These are phyloP conservation scores for Dinochytrium kinnereticum DNA, from an alignment of 371 early-diverging fungal species.

Conservation along the genomic window DNA sequence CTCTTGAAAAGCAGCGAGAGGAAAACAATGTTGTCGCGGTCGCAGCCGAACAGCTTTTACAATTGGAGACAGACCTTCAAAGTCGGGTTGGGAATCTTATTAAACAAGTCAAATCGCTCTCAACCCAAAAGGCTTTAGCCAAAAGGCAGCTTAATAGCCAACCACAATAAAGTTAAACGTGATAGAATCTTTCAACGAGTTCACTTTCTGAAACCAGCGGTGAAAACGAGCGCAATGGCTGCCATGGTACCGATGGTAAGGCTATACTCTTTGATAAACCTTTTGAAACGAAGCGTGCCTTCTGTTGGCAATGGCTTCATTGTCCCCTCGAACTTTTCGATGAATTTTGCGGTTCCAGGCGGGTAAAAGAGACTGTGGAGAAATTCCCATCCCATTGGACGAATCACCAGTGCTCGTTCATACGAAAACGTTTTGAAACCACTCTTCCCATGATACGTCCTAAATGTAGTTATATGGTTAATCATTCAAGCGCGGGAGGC, in stretches of 20 bases:
- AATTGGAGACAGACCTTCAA: conserved; percentile 19
- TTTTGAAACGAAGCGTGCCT: not conserved
- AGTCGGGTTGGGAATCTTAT: not conserved
- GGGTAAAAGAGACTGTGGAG: not conserved
- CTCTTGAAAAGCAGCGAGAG: conserved; percentile 1
- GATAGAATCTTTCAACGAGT: too few species aligned
- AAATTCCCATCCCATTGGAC: conserved; percentile 8
- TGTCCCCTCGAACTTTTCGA: not conserved
- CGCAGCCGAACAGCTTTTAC: not conserved
- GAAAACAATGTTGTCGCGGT: not conserved
- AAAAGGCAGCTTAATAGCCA: too few species aligned
- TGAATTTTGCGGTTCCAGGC: not conserved
- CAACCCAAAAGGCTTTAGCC: conserved; percentile 18
- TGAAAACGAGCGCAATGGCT: not conserved
- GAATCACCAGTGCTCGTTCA: not conserved
- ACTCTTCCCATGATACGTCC: conserved; percentile 76
- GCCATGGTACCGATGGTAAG: not conserved
- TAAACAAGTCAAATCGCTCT: not conserved
- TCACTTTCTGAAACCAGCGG: too few species aligned
- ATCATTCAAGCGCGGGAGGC: not conserved
- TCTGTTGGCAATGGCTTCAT: not conserved
- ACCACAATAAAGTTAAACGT: too few species aligned
- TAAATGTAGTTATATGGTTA: too few species aligned
- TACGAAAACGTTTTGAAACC: conserved; percentile 57
- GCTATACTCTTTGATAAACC: not conserved